phyloP scores from a whole-genome alignment of 2,329 filamentous ascomycete genomes.

The Aspergillus vadensis region DNA sequence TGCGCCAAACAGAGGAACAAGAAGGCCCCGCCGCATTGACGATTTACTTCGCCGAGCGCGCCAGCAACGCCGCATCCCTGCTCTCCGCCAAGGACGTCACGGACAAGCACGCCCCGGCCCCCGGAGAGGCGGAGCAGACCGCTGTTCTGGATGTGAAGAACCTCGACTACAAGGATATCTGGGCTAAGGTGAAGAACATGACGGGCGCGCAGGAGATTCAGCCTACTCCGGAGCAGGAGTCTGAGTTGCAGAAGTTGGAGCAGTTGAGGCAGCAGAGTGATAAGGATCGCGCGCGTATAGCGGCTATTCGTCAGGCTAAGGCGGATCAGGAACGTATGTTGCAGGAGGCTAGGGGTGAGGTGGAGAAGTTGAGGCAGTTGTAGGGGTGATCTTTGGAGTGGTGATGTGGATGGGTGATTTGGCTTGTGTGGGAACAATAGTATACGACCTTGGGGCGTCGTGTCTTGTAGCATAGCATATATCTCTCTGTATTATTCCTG shows the following conservation, averaged over 20 bases:
- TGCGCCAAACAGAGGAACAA: slow-evolving; percentile 67
- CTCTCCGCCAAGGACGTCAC: slow-evolving; percentile 23
- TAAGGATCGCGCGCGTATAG: slow-evolving; percentile 43
- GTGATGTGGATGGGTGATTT: too few relatives aligned
- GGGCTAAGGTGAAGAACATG: slow-evolving; percentile 43
- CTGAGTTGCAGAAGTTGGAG: slow-evolving; percentile 39
- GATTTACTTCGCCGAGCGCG: slow-evolving; percentile 44
- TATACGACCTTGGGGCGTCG: slow-evolving; percentile 14
- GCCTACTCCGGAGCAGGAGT: slow-evolving; percentile 37
- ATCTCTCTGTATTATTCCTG: slow-evolving; percentile 12
- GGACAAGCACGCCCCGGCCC: slow-evolving; percentile 39
- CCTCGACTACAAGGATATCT: slow-evolving; percentile 45
- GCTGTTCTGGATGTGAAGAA: slow-evolving; percentile 43
- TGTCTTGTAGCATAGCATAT: slow-evolving; percentile 29
- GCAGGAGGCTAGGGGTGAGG: slow-evolving; percentile 47
- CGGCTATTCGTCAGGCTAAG: slow-evolving; percentile 44
- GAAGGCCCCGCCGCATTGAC: slow-evolving; percentile 42
- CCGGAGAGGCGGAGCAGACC: slow-evolving; percentile 34
- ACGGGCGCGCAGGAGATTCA: slow-evolving; percentile 44
- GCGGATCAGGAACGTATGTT: slow-evolving; percentile 50
- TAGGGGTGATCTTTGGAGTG: slow-evolving; percentile 19
- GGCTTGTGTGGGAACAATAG: slow-evolving; percentile 5
- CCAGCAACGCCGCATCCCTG: slow-evolving; percentile 32
- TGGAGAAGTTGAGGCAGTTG: slow-evolving; percentile 43
- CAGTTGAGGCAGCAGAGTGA: slow-evolving; percentile 39